phyloP scores from a whole-genome alignment of 768 basidiomycete species.

The Boletus pseudo-olivaceus region DNA sequence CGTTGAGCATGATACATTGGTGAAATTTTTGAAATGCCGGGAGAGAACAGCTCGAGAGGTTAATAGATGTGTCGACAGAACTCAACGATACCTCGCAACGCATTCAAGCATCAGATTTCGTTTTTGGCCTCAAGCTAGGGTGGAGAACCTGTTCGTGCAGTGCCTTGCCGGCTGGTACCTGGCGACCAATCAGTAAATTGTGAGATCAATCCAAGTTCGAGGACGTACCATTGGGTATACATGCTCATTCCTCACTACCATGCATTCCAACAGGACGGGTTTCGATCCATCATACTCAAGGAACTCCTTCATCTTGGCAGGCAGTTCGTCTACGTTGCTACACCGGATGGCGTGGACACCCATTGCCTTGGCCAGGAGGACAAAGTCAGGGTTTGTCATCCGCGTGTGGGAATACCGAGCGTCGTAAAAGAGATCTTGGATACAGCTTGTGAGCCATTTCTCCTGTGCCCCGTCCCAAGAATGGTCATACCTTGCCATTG shows the following conservation, averaged over 20 bases:
- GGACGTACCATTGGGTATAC: slow-evolving; percentile 82
- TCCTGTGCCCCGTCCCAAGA: neutral
- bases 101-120: slow-evolving; percentile 23
- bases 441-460: neutral
- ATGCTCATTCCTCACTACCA: slow-evolving; percentile 80
- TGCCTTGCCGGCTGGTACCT: slow-evolving; percentile 92
- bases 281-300: slow-evolving; percentile 86
- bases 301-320: slow-evolving; percentile 98
- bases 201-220: neutral
- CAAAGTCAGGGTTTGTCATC: slow-evolving; percentile 96
- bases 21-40: neutral
- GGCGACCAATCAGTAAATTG: slow-evolving; percentile 3
- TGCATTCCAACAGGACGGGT: slow-evolving; percentile 89
- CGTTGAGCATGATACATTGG: slow-evolving; percentile 19
- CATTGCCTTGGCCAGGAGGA: slow-evolving; percentile 87
- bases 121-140: slow-evolving; percentile 41
- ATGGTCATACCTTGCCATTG: slow-evolving; percentile 89
- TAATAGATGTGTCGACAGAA: neutral
- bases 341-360: slow-evolving; percentile 87
- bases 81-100: neutral
- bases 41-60: neutral
- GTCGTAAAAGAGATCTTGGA: slow-evolving; percentile 89
- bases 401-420: slow-evolving; percentile 93
- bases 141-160: slow-evolving; percentile 89
- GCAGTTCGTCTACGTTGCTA: slow-evolving; percentile 66